Base-by-base conservation (phyloP, 2,329 filamentous ascomycete species). In the Byssothecium circinans region DNA sequence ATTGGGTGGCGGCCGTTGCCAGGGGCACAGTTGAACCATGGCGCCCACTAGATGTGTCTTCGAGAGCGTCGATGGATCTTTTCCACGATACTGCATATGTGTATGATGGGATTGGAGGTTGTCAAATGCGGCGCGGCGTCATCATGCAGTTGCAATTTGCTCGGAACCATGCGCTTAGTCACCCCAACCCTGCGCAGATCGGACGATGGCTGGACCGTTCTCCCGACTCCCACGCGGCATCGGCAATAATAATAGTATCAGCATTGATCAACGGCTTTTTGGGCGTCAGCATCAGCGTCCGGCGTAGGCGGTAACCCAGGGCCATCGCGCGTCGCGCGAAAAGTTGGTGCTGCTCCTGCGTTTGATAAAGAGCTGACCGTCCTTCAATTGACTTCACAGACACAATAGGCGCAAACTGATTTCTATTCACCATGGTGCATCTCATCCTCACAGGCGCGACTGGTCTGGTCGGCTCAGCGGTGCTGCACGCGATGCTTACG, bases 391-490 rank as follows among this genome's bases (percentile, higher is more conserved):
- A 22, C 15, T 15, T 36, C 10, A 12, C 6, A 34, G 32, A n/a
- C 32, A 6, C 17, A 34, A 30, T 8, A 30, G 27, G 27, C n/a
- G n/a, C n/a, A n/a, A n/a, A n/a, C n/a, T n/a, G n/a, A n/a, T n/a
- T n/a, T n/a, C n/a, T n/a, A n/a, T n/a, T n/a, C n/a, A n/a, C n/a
- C n/a, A 43, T 44, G 15, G 69, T 70, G 62, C 74, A 75, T 60
- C 64, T 76, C 48, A 74, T 76, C 19, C 67, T 75, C 40, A 75
- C 73, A 2, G 73, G 74, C 38, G 74, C 74, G 14, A 76, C 74
- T 5, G 74, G 74, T 32, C 64, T 71, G 15, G 63, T 72, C 14
- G 74, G 74, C 49, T 61, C 71, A 14, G 68, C 65, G 6, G 66
- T 74, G 3, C 68, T 76, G 18, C 55, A 68, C 20, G 58, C 64